A percentile compares a stretch with the other conserved stretches of the same genome.
These are phyloP conservation scores for Euphrasia arctica DNA, from an alignment of 305 asterid species.

Conservation along the genomic window DNA sequence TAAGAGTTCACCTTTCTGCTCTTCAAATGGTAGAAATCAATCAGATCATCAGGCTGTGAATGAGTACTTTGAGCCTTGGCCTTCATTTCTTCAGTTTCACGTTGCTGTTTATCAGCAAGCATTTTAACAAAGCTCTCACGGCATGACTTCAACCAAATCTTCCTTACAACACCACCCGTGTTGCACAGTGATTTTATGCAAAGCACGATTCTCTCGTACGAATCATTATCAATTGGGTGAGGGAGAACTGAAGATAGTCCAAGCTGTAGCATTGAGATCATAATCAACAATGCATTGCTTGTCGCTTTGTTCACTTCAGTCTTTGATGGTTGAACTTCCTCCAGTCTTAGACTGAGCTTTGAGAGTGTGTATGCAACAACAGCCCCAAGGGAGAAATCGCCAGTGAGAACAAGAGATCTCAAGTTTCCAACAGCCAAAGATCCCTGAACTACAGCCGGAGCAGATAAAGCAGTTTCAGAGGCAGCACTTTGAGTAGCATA, in stretches of 20 bases:
- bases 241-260: conserved; percentile 91
- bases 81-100: conserved; percentile 88
- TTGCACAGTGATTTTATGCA: conserved; percentile 72
- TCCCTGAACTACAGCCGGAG: conserved; percentile 82
- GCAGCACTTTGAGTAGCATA: conserved; percentile 98
- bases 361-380: conserved; percentile 82
- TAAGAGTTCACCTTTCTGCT: conserved; percentile 69
- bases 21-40: conserved; percentile 94
- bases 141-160: conserved; percentile 87
- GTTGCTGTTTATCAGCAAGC: conserved; percentile 91
- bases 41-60: conserved; percentile 95
- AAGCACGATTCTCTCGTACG: conserved; percentile 82
- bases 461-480: conserved; percentile 63
- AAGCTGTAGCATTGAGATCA: conserved; percentile 85
- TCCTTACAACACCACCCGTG: conserved; percentile 65
- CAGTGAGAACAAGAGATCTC: conserved; percentile 93
- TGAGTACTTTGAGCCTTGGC: conserved; percentile 79
- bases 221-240: conserved; percentile 93
- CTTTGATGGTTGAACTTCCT: conserved; percentile 84
- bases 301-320: conserved; percentile 81
- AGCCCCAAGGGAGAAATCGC: conserved; percentile 95
- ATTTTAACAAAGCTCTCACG: conserved; percentile 89
- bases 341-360: conserved; percentile 75
- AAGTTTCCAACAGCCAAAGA: conserved; percentile 60
- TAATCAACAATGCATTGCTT: conserved; percentile 56